Evolutionary conservation across 176 grass and related monocot species (phyloP), one percentile per base, ranked within the genome.

Genomic region (Phragmites australis): DNA sequence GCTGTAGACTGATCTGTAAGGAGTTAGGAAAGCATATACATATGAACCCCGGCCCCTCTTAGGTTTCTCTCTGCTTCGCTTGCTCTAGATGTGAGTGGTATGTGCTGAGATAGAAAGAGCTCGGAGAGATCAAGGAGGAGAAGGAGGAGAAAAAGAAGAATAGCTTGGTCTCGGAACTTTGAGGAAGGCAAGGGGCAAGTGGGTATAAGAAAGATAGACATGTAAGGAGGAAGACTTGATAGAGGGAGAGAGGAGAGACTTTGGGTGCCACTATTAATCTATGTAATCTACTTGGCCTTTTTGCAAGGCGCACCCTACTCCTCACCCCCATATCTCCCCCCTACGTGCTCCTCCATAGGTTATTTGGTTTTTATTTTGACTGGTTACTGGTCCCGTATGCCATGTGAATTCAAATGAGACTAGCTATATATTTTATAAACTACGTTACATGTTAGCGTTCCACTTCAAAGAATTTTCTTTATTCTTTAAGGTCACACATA

Each of bases 351-450:
- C 70, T 81, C 46, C 77, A 18, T 34, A 17, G 81, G 54, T 75
- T 76, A 54, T 81, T 81, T 77, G 37, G 70, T 61, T 44, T 64
- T 49, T 72, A 6, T 77, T 80, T 76, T 71, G 30, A 61, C 19
- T 67, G 55, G 3, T 3, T 43, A 49, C 26, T 50, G 88, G 78
- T 85, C 78, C 78, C 18, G 1, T 21, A 26, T 26, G 72, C 55
- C 87, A 76, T 89, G 78, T 89, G 88, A 89, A 86, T 85, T 89
- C 72, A 67, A 82, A 85, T 25, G 13, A 2, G 40, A 9, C 0
- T 9, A 2, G n/a, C n/a, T 11, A 6, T 61, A 16, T 69, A 81
- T 57, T 81, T 29, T 80, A 86, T 65, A 37, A 37, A 2, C 14
- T 1, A 49, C 4, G 13, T 23, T 30, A 23, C 52, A 30, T 8